Base-by-base conservation (phyloP, 2,329 filamentous ascomycete genomes). In the Ophiocordyceps robertsii region DNA sequence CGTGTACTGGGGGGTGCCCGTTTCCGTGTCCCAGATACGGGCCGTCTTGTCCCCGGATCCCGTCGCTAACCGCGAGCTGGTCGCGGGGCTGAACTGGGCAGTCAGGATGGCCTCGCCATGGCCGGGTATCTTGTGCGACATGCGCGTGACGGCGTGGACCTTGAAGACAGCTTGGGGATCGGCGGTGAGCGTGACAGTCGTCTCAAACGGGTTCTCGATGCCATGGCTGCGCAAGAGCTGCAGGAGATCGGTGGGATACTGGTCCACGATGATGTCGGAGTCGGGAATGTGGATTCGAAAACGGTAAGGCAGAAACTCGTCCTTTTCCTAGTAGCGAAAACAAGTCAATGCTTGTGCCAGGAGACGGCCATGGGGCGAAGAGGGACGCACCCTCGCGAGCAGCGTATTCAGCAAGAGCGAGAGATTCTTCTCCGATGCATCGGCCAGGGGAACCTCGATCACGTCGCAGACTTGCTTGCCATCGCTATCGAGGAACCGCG, bases 21-120 rank as follows among this genome's bases (percentile, higher is more conserved):
- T 95, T 54, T 95, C 86, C 39, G 87, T 89, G 55, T 98, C 89
- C 87, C 87, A 95, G 65, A 96, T 82, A 44, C 90, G 71, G 0
- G 89, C 90, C 2, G 89, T 95, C 51, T 83, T 83, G 56, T 98
- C 92, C 38, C 92, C 92, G 47, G 83, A 87, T 1, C 90, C 92
- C 2, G 86, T 95, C 0, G 88, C 89, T 61, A 95, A 73, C 45
- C 81, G 73, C 11, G 79, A 78, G 24, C 84, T 90, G 7, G 75
- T 79, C 32, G 75, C 73, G 0, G 90, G 90, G 1, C 84, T 92
- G 61, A 95, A 96, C 33, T 89, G 80, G 3, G 84, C 82, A 29
- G 84, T 77, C 19, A 96, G 70, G 51, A 96, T 96, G 3, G 89
- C 81, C 60, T 95, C 84, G 33, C 88, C 89, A 62, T 98, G 92